phyloP scores from a whole-genome alignment of 805 yeast species.

The Metschnikowia vanudenii region DNA sequence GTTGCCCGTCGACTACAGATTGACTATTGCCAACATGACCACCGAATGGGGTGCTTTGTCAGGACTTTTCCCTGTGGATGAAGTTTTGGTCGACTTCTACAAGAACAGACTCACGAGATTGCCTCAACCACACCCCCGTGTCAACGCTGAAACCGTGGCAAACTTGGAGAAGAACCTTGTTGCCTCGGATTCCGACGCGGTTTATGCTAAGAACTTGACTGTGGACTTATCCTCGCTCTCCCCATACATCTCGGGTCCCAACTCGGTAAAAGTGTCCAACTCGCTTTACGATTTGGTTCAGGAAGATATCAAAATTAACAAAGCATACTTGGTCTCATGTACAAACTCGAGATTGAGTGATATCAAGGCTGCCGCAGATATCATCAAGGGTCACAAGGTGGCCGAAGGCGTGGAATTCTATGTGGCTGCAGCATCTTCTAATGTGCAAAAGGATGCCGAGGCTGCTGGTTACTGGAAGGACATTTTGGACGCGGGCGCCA shows the following conservation, averaged over 20 bases:
- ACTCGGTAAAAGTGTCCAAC: constrained; percentile 88
- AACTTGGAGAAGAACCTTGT: constrained; percentile 44
- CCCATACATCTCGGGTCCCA: constrained; percentile 94
- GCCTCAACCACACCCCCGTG: constrained; percentile 79
- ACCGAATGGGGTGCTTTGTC: constrained; percentile 61
- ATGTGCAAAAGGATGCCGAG: constrained; percentile 92
- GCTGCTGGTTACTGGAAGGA: constrained; percentile 89
- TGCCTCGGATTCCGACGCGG: constrained; percentile 71
- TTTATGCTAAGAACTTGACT: constrained; percentile 82
- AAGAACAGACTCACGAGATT: constrained; percentile 55
- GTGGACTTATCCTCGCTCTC: constrained; percentile 78
- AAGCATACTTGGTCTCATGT: constrained; percentile 97
- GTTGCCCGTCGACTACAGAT: constrained; percentile 58
- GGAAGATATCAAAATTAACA: constrained; percentile 75
- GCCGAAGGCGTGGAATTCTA: constrained; percentile 92
- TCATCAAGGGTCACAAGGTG: constrained; percentile 76
- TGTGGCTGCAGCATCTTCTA: constrained; percentile 95
- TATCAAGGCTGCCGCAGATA: constrained; percentile 90
- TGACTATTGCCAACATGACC: constrained; percentile 25
- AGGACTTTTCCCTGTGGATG: constrained; percentile 96
- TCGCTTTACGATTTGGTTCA: constrained; percentile 72
- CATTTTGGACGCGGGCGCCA: constrained; percentile 89
- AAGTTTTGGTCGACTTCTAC: constrained; percentile 75
- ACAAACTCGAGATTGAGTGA: constrained; percentile 94
- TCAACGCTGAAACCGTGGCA: constrained; percentile 61